phyloP scores from a whole-genome alignment of 1,284 basidiomycete species.

The Fistulinella cinereoalba region DNA sequence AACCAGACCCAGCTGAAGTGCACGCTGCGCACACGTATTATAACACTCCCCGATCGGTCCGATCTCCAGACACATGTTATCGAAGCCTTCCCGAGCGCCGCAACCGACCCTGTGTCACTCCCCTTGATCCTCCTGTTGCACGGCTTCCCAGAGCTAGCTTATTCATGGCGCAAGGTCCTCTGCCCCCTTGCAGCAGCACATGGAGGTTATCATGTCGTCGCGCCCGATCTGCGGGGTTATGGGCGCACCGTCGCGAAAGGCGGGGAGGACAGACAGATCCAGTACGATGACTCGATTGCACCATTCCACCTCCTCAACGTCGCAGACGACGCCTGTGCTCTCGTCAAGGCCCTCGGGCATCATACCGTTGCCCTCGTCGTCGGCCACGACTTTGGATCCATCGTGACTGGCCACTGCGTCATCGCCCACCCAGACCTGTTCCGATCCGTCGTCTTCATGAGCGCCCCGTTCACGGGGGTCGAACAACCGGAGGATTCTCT shows the following conservation, averaged over 20 bases:
- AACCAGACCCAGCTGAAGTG: conserved; percentile 8
- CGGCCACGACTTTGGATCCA: conserved; percentile 61
- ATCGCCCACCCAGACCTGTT: conserved; percentile 57
- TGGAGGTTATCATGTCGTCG: conserved; percentile 49
- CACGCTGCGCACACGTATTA: conserved; percentile 16
- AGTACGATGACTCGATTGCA: conserved; percentile 47
- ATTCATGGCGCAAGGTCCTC: conserved; percentile 61
- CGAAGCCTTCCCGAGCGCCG: conserved; percentile 40
- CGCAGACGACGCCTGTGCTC: conserved; percentile 48
- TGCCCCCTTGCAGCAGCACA: conserved; percentile 42
- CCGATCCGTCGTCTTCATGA: conserved; percentile 55
- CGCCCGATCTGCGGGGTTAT: conserved; percentile 52
- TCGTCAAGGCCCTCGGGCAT: conserved; percentile 53
- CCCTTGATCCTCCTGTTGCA: conserved; percentile 60
- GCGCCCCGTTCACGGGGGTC: conserved; percentile 49
- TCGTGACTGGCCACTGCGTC: conserved; percentile 49
- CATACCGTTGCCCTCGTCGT: conserved; percentile 45
- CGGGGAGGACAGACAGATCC: conserved; percentile 21
- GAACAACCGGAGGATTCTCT: conserved; percentile 1
- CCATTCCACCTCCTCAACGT: conserved; percentile 52
- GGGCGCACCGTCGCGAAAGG: conserved; percentile 37
- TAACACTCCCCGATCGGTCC: conserved; percentile 27
- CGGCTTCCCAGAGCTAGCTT: conserved; percentile 64
- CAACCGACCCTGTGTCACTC: conserved; percentile 23
- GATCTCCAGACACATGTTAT: conserved; percentile 52